Conservation (phyloP, 2,329 filamentous ascomycete species). For the Lachnellula occidentalis region DNA sequence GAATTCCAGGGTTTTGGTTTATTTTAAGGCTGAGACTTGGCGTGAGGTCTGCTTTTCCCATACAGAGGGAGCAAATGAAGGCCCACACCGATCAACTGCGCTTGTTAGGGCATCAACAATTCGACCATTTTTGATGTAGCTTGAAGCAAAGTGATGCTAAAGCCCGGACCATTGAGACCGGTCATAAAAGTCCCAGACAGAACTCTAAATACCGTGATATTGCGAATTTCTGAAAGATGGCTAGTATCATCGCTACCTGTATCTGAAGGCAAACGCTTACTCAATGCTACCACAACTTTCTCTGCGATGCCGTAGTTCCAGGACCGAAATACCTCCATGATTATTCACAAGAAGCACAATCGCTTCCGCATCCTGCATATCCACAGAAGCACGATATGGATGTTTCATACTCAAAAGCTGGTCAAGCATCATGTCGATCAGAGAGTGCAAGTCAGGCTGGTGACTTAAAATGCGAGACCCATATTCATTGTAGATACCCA, state of each 20-base stretch:
- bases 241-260: neutral
- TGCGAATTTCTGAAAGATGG: conserved; percentile 24
- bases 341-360: conserved; percentile 17
- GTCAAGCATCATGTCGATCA: conserved; percentile 33
- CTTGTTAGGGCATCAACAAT: conserved; percentile 7
- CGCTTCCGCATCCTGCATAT: conserved; percentile 15
- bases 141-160: conserved; percentile 49
- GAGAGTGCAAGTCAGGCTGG: neutral
- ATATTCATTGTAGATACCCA: conserved; percentile 47
- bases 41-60: no score
- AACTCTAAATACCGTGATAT: conserved; percentile 35
- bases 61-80: no score
- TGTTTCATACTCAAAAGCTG: conserved; percentile 33
- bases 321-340: conserved; percentile 16
- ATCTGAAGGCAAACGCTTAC: neutral
- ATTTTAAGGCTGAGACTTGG: no score
- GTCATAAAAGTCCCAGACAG: conserved; percentile 44
- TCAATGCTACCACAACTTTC: conserved; percentile 33
- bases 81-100: no score
- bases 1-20: no score
- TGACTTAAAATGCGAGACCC: conserved; percentile 24
- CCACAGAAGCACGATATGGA: conserved; percentile 5
- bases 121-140: conserved; percentile 30
- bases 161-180: conserved; percentile 47
- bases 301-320: conserved; percentile 44